phyloP scores from a whole-genome alignment of 1,139 yeast species.

The Candida dubliniensis region DNA sequence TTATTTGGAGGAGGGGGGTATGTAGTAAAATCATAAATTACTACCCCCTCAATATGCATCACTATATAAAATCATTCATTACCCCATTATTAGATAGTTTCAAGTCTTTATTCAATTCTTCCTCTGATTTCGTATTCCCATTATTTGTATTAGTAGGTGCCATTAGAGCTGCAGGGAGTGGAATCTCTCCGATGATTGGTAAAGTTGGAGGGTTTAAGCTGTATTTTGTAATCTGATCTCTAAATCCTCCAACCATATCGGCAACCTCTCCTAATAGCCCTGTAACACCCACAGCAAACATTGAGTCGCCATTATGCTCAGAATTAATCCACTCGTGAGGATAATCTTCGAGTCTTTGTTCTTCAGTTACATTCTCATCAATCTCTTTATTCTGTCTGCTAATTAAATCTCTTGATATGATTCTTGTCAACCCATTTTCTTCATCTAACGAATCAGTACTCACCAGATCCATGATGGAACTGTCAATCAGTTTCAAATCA shows the following conservation, averaged over 20 bases:
- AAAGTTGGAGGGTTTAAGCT: slow-evolving; percentile 15
- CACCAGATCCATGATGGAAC: neutral
- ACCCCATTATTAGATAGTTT: slow-evolving; percentile 18
- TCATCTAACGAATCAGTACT: slow-evolving; percentile 26
- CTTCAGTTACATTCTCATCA: slow-evolving; percentile 22
- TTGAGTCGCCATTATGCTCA: slow-evolving; percentile 46
- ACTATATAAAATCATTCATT: slow-evolving; percentile 29
- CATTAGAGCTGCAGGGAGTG: slow-evolving; percentile 10
- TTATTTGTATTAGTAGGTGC: slow-evolving; percentile 2
- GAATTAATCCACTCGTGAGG: slow-evolving; percentile 51
- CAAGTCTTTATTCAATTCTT: slow-evolving; percentile 18
- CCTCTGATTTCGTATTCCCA: slow-evolving; percentile 4
- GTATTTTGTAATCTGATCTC: slow-evolving; percentile 39
- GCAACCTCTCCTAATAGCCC: slow-evolving; percentile 65
- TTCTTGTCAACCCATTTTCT: slow-evolving; percentile 29
- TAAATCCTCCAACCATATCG: slow-evolving; percentile 44
- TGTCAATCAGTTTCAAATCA: slow-evolving; percentile 7
- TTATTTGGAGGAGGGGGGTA: no score
- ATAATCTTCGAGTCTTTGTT: slow-evolving; percentile 9
- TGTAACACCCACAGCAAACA: slow-evolving; percentile 70
- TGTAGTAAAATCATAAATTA: no score
- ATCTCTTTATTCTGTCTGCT: slow-evolving; percentile 35
- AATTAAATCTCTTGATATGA: slow-evolving; percentile 39
- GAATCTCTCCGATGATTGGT: slow-evolving; percentile 16
- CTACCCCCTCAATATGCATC: neutral